Evolutionary conservation across 23 red algal species (phyloP), one percentile per base, ranked within the genome.

Genomic region (Gracilaria vermiculophylla): DNA sequence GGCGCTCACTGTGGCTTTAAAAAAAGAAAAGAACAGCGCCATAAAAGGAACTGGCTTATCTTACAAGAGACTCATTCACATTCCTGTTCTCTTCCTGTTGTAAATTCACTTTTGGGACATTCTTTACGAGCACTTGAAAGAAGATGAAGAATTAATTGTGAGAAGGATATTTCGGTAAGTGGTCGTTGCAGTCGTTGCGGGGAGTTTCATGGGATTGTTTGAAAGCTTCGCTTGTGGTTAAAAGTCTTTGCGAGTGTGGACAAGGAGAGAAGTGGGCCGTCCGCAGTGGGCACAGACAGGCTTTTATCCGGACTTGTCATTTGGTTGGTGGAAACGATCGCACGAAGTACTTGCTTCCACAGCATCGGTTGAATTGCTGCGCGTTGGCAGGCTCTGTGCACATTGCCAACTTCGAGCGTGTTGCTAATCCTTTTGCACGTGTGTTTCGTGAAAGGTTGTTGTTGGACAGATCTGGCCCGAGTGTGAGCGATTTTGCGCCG

Each of bases 251-350:
- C 45, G 2, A 52, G 34, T 20, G 80, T 49, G 1, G 82, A 86
- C 29, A 82, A 82, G 44, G 49, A 79, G 23, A 76, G 64, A 42
- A 48, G 83, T 60, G 76, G 75, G 34, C 40, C 73, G 5, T 34
- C 87, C 5, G 73, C 81, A 42, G 42, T 53, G 6, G 54, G 81
- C 28, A 76, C 69, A 0, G 80, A 86, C 78, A 61, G 65, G 15
- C 84, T 93, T 43, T 43, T 93, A 12, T 82, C 80, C 44, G 90
- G 47, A 0, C 11, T 74, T 10, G 79, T 78, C n/a, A 21, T 2
- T 10, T 93, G 90, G 78, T 78, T 29, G 90, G 90, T 19, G 78
- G 76, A 39, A 39, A 78, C 24, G 90, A 93, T 93, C 49, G 78
- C 12, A 76, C 67, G 14, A 93, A 93, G 39, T 83, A 58, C 39